A percentile compares a stretch with the other conserved stretches of the same genome.
These are phyloP conservation scores for Wallacemonas collosoma DNA, from an alignment of 208 protist species.

Conservation along the genomic window DNA sequence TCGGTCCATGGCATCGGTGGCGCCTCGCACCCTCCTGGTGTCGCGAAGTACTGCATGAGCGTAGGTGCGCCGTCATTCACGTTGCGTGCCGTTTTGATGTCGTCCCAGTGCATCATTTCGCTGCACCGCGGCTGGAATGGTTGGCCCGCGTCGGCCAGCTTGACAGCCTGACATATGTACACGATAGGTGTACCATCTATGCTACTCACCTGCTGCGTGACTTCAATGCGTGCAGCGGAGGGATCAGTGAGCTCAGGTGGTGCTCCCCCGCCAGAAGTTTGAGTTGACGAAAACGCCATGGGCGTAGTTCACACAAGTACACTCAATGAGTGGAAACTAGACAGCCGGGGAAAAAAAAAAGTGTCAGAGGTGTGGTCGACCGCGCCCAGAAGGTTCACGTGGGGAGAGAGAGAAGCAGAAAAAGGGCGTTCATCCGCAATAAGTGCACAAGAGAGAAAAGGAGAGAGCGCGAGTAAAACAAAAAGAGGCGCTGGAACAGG, in stretches of 20 bases:
- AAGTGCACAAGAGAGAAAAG: too few relatives aligned
- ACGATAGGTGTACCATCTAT: background rate
- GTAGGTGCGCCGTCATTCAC: constrained; percentile 19
- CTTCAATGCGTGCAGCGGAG: background rate
- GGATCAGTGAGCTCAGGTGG: background rate
- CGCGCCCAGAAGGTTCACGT: too few relatives aligned
- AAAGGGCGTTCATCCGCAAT: too few relatives aligned
- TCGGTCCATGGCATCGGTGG: constrained; percentile 1
- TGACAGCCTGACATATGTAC: constrained; percentile 4
- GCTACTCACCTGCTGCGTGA: constrained; percentile 2
- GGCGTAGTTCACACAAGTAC: too few relatives aligned
- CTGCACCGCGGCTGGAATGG: constrained; percentile 41
- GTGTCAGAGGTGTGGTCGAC: too few relatives aligned
- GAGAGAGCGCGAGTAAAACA: too few relatives aligned
- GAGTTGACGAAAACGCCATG: too few relatives aligned
- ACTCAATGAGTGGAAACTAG: too few relatives aligned
- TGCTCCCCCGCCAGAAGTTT: background rate
- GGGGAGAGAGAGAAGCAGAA: too few relatives aligned
- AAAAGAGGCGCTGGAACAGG: too few relatives aligned
- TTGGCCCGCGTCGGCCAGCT: constrained; percentile 16
- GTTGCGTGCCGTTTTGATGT: constrained; percentile 37
- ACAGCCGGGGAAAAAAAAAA: too few relatives aligned
- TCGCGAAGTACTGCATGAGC: constrained; percentile 11
- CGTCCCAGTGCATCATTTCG: constrained; percentile 85
- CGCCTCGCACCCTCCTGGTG: background rate